Conservation (phyloP, 768 basidiomycete genomes). For the Podaxis sp. region DNA sequence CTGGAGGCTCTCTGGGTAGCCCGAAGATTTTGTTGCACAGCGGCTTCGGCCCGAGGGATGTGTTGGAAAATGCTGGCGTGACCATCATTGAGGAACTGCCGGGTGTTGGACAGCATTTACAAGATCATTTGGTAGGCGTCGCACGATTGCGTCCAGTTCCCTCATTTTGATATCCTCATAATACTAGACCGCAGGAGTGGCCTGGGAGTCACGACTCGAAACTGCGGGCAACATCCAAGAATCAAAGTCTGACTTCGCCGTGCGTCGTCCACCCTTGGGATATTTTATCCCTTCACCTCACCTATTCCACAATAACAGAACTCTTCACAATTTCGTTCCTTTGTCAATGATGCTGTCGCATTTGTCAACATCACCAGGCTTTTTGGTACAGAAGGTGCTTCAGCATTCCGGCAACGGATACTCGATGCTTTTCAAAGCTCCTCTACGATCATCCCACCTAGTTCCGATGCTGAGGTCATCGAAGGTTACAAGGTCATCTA, state of each 20-base stretch:
- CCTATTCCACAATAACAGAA: constrained; percentile 15
- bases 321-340: constrained; percentile 40
- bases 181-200: constrained; percentile 23
- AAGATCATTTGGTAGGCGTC: constrained; percentile 43
- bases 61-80: constrained; percentile 39
- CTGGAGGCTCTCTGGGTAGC: constrained; percentile 45
- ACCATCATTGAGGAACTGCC: constrained; percentile 36
- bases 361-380: constrained; percentile 51
- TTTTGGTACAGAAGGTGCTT: constrained; percentile 24
- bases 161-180: neutral
- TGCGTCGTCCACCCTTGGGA: constrained; percentile 9
- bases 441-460: constrained; percentile 34
- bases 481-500: constrained; percentile 53
- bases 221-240: constrained; percentile 30
- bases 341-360: constrained; percentile 60
- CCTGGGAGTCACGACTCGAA: constrained; percentile 21
- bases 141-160: neutral
- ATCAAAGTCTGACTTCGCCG: constrained; percentile 26
- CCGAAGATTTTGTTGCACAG: constrained; percentile 48
- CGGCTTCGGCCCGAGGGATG: constrained; percentile 48
- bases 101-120: constrained; percentile 52
- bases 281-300: neutral
- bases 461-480: constrained; percentile 37
- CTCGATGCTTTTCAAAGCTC: constrained; percentile 23
- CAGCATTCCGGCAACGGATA: constrained; percentile 16